Evolutionary conservation across 2,329 filamentous ascomycete species (phyloP).

Genomic region (Capronia coronata): DNA sequence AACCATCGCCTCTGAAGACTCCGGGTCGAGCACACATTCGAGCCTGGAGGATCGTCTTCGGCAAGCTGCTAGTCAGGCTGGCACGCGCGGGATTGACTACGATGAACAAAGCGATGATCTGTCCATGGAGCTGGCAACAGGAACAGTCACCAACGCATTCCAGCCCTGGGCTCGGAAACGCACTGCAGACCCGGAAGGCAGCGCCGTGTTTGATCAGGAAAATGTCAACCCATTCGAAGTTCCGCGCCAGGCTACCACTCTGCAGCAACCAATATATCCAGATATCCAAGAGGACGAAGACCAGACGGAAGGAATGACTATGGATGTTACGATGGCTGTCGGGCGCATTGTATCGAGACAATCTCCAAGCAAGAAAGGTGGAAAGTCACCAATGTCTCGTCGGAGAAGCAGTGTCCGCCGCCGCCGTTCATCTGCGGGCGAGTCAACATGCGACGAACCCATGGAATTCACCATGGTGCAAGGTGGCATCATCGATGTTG

Average conservation of each 20-base stretch:
- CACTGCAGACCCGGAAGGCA: conserved; percentile 29
- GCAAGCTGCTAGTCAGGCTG: conserved; percentile 67
- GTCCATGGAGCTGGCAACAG: conserved; percentile 71
- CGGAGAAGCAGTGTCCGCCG: conserved; percentile 34
- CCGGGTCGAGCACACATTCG: conserved; percentile 55
- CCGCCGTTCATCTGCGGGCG: conserved; percentile 34
- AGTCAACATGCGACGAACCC: conserved; percentile 41
- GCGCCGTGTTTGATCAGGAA: conserved; percentile 40
- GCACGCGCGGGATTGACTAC: conserved; percentile 60
- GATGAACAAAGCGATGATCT: conserved; percentile 62
- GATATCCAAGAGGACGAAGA: conserved; percentile 41
- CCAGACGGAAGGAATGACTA: conserved; percentile 68
- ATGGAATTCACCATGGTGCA: conserved; percentile 54
- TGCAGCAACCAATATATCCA: conserved; percentile 22
- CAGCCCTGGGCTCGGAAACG: conserved; percentile 41
- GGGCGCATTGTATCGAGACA: conserved; percentile 61
- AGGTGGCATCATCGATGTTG: conserved; percentile 42
- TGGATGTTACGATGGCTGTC: conserved; percentile 83
- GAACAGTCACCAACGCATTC: conserved; percentile 47
- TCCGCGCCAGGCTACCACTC: conserved; percentile 31
- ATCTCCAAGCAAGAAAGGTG: conserved; percentile 26
- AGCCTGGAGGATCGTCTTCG: conserved; percentile 73
- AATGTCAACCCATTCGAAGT: conserved; percentile 38
- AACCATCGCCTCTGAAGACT: conserved; percentile 57
- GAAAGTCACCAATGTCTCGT: conserved; percentile 31